phyloP scores from a whole-genome alignment of 108 stramenopile genomes.

The Cyclotella atomus region DNA sequence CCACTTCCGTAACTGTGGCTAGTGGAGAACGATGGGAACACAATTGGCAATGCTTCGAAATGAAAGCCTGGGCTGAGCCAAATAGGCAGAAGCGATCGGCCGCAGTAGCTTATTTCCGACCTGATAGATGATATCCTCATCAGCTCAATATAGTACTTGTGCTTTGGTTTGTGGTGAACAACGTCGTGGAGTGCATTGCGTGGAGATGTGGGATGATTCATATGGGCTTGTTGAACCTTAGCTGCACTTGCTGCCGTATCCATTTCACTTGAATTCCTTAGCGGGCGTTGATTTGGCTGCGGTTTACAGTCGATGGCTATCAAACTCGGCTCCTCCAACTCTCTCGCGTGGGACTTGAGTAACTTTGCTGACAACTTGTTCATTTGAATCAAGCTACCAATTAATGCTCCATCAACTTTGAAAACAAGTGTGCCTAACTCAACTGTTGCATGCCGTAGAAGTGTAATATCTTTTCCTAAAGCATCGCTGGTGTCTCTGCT shows the following conservation, averaged over 20 bases:
- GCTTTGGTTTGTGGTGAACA: constrained; percentile 37
- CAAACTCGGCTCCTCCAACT: constrained; percentile 8
- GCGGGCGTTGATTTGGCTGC: not conserved
- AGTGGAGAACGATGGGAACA: constrained; percentile 51
- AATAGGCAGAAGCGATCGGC: constrained; percentile 41
- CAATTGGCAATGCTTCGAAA: constrained; percentile 59
- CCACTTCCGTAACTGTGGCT: constrained; percentile 59
- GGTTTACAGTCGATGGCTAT: not conserved
- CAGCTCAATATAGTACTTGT: constrained; percentile 68
- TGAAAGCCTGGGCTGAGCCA: constrained; percentile 55
- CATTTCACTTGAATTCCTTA: not conserved
- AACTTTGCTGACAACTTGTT: not conserved
- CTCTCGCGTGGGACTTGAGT: constrained; percentile 20
- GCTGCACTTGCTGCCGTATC: not conserved
- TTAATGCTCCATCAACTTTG: constrained; percentile 14
- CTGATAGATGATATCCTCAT: constrained; percentile 56
- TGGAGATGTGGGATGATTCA: not conserved
- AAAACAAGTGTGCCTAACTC: constrained; percentile 7
- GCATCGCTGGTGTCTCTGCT: not conserved
- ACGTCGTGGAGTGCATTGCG: too few relatives aligned
- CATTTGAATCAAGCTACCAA: constrained; percentile 1
- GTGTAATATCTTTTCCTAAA: constrained; percentile 44
- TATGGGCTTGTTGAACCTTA: not conserved
- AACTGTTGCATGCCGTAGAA: constrained; percentile 28
- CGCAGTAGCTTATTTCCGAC: constrained; percentile 68